Evolutionary conservation across 352 stramenopile genomes (phyloP).

Genomic region (Phytophthora pseudosyringae): DNA sequence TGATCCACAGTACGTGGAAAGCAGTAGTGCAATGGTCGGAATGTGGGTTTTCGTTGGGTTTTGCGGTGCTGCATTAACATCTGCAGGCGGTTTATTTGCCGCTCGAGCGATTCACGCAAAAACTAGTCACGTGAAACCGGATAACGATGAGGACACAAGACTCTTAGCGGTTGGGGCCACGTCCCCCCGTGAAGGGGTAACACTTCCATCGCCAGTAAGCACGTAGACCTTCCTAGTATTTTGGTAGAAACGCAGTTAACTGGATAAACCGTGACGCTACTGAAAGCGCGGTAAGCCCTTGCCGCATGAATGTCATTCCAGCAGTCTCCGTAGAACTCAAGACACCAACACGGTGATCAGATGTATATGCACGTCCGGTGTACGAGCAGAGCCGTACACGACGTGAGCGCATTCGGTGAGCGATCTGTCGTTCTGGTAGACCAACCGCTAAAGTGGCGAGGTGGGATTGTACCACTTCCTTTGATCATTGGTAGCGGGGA

Average conservation of each 20-base stretch:
- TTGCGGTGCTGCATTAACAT: slow-evolving; percentile 43
- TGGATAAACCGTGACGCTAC: not conserved
- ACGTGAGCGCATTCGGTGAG: slow-evolving; percentile 55
- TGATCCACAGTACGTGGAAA: slow-evolving; percentile 47
- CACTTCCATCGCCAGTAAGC: slow-evolving; percentile 11
- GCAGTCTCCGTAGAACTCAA: no score
- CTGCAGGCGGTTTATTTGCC: slow-evolving; percentile 39
- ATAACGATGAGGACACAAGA: slow-evolving; percentile 31
- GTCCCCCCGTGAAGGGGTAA: slow-evolving; percentile 17
- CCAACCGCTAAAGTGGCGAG: slow-evolving; percentile 44
- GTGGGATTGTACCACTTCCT: slow-evolving; percentile 56
- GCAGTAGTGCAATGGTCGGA: slow-evolving; percentile 48
- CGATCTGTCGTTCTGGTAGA: slow-evolving; percentile 55
- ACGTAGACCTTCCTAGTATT: slow-evolving; percentile 9
- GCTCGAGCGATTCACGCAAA: slow-evolving; percentile 47
- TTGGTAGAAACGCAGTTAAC: not conserved
- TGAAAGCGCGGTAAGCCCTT: no score
- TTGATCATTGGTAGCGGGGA: slow-evolving; percentile 30
- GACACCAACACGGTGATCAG: slow-evolving; percentile 3
- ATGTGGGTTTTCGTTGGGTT: slow-evolving; percentile 74
- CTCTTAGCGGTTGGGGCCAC: slow-evolving; percentile 27
- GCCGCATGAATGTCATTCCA: no score
- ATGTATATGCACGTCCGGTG: slow-evolving; percentile 43
- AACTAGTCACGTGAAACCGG: slow-evolving; percentile 50
- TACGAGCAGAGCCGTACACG: slow-evolving; percentile 41